Base-by-base conservation (phyloP, 1,284 basidiomycete species). In the Tremellales sp. region DNA sequence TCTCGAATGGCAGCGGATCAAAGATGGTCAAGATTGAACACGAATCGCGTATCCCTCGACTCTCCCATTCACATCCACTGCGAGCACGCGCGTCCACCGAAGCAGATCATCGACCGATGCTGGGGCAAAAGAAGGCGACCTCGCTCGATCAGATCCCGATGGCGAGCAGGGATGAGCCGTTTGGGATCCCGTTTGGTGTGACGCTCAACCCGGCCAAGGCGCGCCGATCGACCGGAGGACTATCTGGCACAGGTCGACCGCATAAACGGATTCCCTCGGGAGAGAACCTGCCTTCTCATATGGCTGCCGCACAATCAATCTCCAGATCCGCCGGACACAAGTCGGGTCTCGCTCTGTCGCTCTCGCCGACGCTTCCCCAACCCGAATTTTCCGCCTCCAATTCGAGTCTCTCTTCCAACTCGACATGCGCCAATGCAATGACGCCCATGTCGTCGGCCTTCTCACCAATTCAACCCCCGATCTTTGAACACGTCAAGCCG, bases 401-500 rank as follows among this genome's bases (percentile, higher is more conserved):
- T 48, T 67, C 70, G 3, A 65, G 67, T 14, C 60, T 71, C 21
- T 67, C 70, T 1, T 61, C 61, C 19, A 24, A 58, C 2, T 58
- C 60, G 5, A 65, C 60, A 13, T 50, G 56, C 4, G 59, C 51
- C 29, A 33, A 39, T 3, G 50, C 44, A 42, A 47, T 62, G 26
- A 68, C 64, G 1, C 66, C 66, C 8, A 61, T 65, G 1, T 45
- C 54, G n/a, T 60, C 63, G 1, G 53, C 58, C 12, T 60, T 64
- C 40, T 60, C 61, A 18, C 58, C 62, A 12, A 57, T 58, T 32
- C 65, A 68, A 48, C 62, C 63, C 19, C 66, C 61, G 22, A 60
- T 68, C 19, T 73, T 74, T 50, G 71, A 72, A 32, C 61, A 72
- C 35, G 66, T 73, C 45, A 72, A 70, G 47, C 73, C 73, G n/a